phyloP scores from a whole-genome alignment of 164 flowering plant species.

The Piper betle region DNA sequence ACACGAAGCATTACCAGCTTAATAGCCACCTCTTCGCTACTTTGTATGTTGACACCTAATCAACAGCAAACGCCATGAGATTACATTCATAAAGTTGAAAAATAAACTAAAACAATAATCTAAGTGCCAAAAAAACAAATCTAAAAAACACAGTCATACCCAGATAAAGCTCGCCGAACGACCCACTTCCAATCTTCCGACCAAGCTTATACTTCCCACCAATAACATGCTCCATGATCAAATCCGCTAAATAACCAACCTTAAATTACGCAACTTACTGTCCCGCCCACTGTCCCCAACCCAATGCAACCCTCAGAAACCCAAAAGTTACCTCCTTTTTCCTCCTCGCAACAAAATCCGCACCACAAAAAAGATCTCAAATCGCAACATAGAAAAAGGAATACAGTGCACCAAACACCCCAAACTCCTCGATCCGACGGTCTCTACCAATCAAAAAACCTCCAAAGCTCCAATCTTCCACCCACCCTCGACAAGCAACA shows the following conservation, averaged over 20 bases:
- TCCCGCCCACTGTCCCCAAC: too few relatives aligned
- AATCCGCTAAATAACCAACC: conserved; percentile 3
- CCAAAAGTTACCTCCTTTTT: too few relatives aligned
- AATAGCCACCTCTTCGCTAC: conserved; percentile 67
- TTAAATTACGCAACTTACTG: too few relatives aligned
- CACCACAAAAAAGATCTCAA: too few relatives aligned
- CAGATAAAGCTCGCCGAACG: conserved; percentile 62
- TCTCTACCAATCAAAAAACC: too few relatives aligned
- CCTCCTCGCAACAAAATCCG: too few relatives aligned
- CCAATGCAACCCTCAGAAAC: too few relatives aligned
- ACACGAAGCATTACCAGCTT: conserved; percentile 23
- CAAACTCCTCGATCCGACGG: too few relatives aligned
- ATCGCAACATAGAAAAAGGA: too few relatives aligned
- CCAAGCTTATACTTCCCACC: conserved; percentile 65
- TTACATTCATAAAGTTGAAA: not conserved
- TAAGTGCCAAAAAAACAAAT: not conserved
- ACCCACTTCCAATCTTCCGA: conserved; percentile 68
- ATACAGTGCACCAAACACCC: too few relatives aligned
- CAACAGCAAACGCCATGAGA: conserved; percentile 7
- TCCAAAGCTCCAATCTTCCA: too few relatives aligned
- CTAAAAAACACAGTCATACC: conserved; percentile 20
- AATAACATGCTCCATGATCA: conserved; percentile 43
- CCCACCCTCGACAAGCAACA: too few relatives aligned
- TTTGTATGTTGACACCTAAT: conserved; percentile 56
- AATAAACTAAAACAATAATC: not conserved